phyloP scores from a whole-genome alignment of 2,329 filamentous ascomycete species.

The Fusarium veterinarium region DNA sequence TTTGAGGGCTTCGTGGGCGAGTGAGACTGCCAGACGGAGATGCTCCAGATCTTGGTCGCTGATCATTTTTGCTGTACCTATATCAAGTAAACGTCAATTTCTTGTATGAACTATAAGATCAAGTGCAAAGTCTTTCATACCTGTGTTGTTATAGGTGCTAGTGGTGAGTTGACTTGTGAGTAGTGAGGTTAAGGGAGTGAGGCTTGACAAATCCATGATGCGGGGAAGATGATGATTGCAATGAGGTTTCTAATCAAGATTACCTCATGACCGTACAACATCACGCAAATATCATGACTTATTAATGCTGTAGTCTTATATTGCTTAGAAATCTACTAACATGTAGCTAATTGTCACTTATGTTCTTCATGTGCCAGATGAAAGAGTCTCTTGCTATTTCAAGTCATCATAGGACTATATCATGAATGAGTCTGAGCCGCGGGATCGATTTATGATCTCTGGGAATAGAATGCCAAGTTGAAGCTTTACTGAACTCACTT shows the following conservation, averaged over 20 bases:
- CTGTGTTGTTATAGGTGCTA: not conserved
- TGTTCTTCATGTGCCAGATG: not conserved
- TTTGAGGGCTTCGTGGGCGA: constrained; percentile 52
- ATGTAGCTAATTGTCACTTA: not conserved
- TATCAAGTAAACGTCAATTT: not conserved
- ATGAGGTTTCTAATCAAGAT: not conserved
- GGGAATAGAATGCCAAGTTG: accelerated
- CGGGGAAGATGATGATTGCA: constrained; percentile 24
- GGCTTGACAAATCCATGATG: constrained; percentile 20
- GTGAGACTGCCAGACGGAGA: constrained; percentile 42
- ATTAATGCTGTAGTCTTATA: accelerated
- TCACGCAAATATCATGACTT: not conserved
- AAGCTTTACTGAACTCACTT: accelerated
- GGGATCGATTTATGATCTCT: not conserved
- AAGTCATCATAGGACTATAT: no score
- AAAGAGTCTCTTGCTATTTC: not conserved
- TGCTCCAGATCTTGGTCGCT: constrained; percentile 23
- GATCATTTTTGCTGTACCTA: constrained; percentile 5
- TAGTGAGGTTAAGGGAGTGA: not conserved
- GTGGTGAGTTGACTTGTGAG: not conserved
- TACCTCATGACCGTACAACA: not conserved
- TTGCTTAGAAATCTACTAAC: not conserved
- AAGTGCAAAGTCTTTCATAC: not conserved
- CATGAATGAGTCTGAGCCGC: not conserved
- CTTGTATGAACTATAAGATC: not conserved